Evolutionary conservation across 2,329 filamentous ascomycete genomes (phyloP), one percentile per base, ranked within the genome.

Genomic region (Dactylellina leptospora): DNA sequence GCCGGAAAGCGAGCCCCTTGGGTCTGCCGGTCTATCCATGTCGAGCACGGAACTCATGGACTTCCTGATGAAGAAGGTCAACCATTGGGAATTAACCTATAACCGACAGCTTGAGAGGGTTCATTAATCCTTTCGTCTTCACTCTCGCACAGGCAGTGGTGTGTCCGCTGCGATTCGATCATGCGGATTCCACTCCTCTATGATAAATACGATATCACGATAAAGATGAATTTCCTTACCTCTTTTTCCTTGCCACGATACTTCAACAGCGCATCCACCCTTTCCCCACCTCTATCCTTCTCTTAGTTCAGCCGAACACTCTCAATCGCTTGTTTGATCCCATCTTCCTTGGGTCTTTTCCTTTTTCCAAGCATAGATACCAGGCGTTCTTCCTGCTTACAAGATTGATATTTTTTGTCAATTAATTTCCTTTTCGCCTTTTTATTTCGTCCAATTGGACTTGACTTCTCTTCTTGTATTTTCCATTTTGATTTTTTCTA

Each of bases 41-140:
- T 61, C 75, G 64, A 92, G 89, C 75, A 83, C 91, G 74, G 91
- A 96, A 80, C 96, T 96, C 91, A 96, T 96, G 91, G 92, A 96
- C 79, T 85, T 87, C 76, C 80, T 96, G 78, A 93, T 90, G 73
- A 85, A 90, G 73, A 88, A 92, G 78, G 84, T 96, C 77, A 86
- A 93, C 75, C 89, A 90, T 77, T 96, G 91, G 91, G 91, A 96
- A 81, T 88, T 89, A 74, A 86, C 90, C 77, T 92, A 82, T 78
- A 83, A 84, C 44, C 83, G 84, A 75, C 82, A 81, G 73, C 82
- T 82, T 16, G 83, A 84, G 74, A 82, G 64, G 10, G 64, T 74
- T 10, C 72, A 54, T 20, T 70, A 40, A 53, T 40, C 40, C 18
- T 2, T 16, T 40, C 18, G 36, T 16, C 36, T 18, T 64, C 22